These are phyloP conservation scores for Rosa lucieae DNA, from an alignment of 306 rosid genomes.

Conservation along the genomic window DNA sequence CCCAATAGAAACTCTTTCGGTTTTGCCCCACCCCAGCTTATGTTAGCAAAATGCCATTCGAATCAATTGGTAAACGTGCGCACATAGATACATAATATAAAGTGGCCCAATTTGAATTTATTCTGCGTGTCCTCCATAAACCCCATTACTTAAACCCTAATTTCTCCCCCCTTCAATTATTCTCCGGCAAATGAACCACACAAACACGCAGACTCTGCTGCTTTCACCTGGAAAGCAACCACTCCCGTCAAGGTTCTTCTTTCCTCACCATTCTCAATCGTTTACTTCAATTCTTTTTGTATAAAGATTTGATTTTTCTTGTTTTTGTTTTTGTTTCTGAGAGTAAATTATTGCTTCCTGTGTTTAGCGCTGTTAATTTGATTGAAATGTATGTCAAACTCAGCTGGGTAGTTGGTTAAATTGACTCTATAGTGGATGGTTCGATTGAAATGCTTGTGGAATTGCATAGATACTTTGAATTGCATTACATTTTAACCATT, in stretches of 20 bases:
- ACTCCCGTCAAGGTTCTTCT: slow-evolving; percentile 39
- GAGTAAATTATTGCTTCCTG: neutral
- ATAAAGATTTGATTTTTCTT: neutral
- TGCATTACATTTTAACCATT: neutral
- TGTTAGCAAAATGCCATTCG: neutral
- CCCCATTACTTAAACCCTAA: slow-evolving; percentile 39
- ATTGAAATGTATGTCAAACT: neutral
- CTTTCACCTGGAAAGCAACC: slow-evolving; percentile 23
- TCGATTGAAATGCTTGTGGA: neutral
- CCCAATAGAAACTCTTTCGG: too few relatives aligned
- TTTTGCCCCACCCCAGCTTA: neutral
- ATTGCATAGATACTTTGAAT: neutral
- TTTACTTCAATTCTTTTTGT: neutral
- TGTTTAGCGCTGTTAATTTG: neutral
- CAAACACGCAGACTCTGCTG: neutral
- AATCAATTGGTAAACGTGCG: neutral
- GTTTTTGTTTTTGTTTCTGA: slow-evolving; percentile 14
- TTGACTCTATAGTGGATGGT: neutral
- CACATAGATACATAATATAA: neutral
- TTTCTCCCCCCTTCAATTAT: neutral
- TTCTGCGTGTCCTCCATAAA: neutral
- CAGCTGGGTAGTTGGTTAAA: neutral
- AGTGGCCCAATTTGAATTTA: slow-evolving; percentile 12
- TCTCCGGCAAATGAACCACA: slow-evolving; percentile 34
- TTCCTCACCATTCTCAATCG: neutral